Conservation (phyloP, 164 flowering plant genomes). For the Saururus chinensis region DNA sequence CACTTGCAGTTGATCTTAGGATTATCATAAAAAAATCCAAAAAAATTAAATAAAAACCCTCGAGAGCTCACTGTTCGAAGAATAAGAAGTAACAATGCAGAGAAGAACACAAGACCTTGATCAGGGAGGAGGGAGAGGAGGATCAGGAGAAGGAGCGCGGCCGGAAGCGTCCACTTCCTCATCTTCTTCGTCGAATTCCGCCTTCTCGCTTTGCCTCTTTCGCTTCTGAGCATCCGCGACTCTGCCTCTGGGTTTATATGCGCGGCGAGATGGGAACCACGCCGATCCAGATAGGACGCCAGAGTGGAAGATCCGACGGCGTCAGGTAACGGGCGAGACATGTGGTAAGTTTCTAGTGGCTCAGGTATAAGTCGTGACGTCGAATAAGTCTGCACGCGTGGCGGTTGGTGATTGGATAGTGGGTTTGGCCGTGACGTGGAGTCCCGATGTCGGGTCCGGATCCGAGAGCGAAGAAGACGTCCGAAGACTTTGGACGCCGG, state of each 20-base stretch:
- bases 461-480: background rate
- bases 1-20: no score
- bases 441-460: background rate
- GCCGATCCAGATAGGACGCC: constrained; percentile 11
- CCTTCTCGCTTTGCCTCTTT: background rate
- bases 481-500: background rate
- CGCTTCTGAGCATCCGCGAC: background rate
- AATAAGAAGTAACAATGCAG: background rate
- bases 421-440: background rate
- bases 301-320: constrained; percentile 46
- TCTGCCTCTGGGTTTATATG: background rate
- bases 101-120: constrained; percentile 45
- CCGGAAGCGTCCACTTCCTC: constrained; percentile 86
- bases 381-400: constrained; percentile 8
- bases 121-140: constrained; percentile 65
- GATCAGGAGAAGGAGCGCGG: constrained; percentile 54
- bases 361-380: constrained; percentile 20
- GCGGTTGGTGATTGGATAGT: background rate
- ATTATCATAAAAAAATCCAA: no score
- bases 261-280: background rate
- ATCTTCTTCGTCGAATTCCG: constrained; percentile 12
- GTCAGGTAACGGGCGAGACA: fast-evolving
- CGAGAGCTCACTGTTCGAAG: background rate
- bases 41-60: background rate
- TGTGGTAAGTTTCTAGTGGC: constrained; percentile 17